These are phyloP conservation scores for Malania oleifera DNA, from an alignment of 164 flowering plant genomes.

Conservation along the genomic window DNA sequence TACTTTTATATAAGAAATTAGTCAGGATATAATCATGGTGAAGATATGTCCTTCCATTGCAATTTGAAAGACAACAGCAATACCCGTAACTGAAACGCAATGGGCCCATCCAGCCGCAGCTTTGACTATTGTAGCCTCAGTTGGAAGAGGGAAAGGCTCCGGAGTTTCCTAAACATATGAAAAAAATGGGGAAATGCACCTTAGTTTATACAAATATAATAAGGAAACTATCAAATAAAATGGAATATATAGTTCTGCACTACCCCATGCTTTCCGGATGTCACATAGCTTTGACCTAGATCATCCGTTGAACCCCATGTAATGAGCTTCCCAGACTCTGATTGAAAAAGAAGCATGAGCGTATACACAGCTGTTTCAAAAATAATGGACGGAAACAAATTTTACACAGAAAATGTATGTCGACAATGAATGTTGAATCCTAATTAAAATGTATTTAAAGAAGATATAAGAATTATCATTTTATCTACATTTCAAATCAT, in stretches of 20 bases:
- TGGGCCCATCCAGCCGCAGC: constrained; percentile 99
- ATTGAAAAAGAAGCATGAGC: constrained; percentile 1
- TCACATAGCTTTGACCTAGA: constrained; percentile 90
- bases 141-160: constrained; percentile 89
- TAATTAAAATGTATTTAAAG: too few species aligned
- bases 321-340: constrained; percentile 86
- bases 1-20: neutral
- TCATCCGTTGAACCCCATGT: constrained; percentile 99
- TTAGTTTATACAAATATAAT: neutral
- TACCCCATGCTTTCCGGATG: constrained; percentile 99
- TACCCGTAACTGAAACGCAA: constrained; percentile 88
- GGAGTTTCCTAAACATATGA: constrained; percentile 70
- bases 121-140: constrained; percentile 60
- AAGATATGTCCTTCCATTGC: too few species aligned
- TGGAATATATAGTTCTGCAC: neutral
- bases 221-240: neutral
- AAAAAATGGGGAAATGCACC: constrained; percentile 8
- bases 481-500: too few species aligned
- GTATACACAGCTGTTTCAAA: neutral
- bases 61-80: neutral
- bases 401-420: neutral
- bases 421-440: neutral
- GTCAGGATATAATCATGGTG: neutral
- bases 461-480: too few species aligned
- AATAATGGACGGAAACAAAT: too few species aligned